Base-by-base conservation (phyloP, 768 basidiomycete species). In the Grammothele lineata region DNA sequence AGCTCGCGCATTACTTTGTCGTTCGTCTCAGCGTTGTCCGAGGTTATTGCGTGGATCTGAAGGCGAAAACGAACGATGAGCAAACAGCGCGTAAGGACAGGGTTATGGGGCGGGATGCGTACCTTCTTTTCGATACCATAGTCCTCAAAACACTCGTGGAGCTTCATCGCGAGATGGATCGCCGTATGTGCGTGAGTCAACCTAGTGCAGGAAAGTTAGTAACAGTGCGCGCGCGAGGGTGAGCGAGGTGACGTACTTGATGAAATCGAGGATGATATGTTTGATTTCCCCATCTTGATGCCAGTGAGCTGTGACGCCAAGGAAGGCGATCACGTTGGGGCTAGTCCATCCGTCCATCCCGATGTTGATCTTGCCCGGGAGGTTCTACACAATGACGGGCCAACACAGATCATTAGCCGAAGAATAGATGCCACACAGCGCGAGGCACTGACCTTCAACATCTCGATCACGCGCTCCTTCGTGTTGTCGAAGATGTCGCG, bases 291-390 rank as follows among this genome's bases (percentile, higher is more conserved):
- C 59, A 11, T 57, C 43, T 3, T 37, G n/a, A 19, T 62, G 36
- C 45, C 53, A 60, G 38, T 55, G 49, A 10, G 57, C 47, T 5
- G 61, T 60, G 12, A 60, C 50, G 2, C 65, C 62, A 15, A 67
- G 53, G 39, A 63, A 63, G 1, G 56, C 55, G 11, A 57, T 45
- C 10, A 61, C 50, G 9, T 64, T 56, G 32, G 32, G 32, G 12
- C 12, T 12, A 17, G 32, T 33, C 32, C 32, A 33, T 17, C 32
- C 32, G n/a, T 66, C 63, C n/a, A 65, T 32, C 15, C 59, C 37
- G 10, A 64, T 39, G 44, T 65, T 61, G 19, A 66, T 12, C 33
- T 55, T 53, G 0, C 61, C 59, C 0, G 24, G 12, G 3, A 19
- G 11, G 21, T 25, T 26, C 11, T 17, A 17, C 18, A 5, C 5